phyloP scores from a whole-genome alignment of 768 basidiomycete genomes.

The Sutorius australiensis region DNA sequence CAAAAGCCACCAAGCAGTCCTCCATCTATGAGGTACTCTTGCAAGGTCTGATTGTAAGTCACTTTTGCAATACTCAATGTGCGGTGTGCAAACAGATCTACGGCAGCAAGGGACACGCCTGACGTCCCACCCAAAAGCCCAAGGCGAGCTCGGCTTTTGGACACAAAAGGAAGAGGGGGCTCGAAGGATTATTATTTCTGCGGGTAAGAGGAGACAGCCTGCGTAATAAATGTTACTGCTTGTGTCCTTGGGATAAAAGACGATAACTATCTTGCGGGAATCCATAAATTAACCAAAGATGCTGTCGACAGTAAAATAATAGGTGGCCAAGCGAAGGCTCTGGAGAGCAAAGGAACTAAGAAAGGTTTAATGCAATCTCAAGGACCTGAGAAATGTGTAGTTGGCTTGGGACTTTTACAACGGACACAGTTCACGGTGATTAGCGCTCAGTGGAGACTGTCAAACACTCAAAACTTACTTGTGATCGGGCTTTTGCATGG shows the following conservation, averaged over 20 bases:
- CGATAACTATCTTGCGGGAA: conserved; percentile 16
- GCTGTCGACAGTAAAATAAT: conserved; percentile 8
- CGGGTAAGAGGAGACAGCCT: conserved; percentile 29
- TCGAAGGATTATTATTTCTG: conserved; percentile 50
- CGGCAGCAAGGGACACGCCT: conserved; percentile 61
- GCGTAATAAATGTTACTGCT: conserved; percentile 17
- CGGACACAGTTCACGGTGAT: conserved; percentile 2
- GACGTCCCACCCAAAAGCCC: conserved; percentile 78
- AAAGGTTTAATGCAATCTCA: conserved; percentile 12
- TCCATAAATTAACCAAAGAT: conserved; percentile 24
- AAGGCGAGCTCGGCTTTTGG: conserved; percentile 86
- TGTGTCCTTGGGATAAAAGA: conserved; percentile 8
- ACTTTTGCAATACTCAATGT: background rate
- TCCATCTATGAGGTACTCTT: conserved; percentile 74
- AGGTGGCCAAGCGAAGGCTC: conserved; percentile 2
- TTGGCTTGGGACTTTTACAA: conserved; percentile 15
- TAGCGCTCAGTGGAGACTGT: background rate
- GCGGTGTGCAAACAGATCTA: background rate
- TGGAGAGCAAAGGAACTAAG: conserved; percentile 4
- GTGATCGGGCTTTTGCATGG: conserved; percentile 44
- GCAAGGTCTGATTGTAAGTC: conserved; percentile 69
- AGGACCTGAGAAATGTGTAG: conserved; percentile 11
- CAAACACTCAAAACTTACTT: conserved; percentile 29
- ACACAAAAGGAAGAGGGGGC: conserved; percentile 82
- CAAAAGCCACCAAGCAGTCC: conserved; percentile 65